These are phyloP conservation scores for Diplodia corticola DNA, from an alignment of 2,329 filamentous ascomycete species.

Conservation along the genomic window DNA sequence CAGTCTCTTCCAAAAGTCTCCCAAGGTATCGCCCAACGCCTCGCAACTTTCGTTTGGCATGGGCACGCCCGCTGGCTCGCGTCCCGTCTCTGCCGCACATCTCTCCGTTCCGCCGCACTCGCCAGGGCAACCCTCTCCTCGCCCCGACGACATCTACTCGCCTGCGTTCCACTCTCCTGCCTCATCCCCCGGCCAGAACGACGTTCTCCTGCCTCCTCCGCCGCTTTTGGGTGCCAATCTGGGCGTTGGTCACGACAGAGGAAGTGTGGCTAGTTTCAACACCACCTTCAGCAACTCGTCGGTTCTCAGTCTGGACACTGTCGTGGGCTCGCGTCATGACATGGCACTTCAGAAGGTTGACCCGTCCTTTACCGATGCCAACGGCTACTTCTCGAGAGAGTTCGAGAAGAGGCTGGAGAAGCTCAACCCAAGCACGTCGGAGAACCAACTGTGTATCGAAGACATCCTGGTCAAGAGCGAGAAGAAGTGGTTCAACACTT, in stretches of 20 bases:
- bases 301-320: conserved; percentile 54
- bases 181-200: conserved; percentile 6
- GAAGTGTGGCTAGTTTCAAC: conserved; percentile 2
- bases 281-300: conserved; percentile 26
- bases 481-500: conserved; percentile 61
- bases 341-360: conserved; percentile 66
- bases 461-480: conserved; percentile 65
- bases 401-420: conserved; percentile 60
- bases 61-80: conserved; percentile 25
- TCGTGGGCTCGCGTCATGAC: conserved; percentile 52
- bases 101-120: conserved; percentile 2
- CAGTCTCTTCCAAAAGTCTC: conserved; percentile 5
- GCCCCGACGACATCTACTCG: conserved; percentile 15
- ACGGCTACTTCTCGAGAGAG: conserved; percentile 58
- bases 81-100: conserved; percentile 5
- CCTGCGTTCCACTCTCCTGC: not conserved
- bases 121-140: not conserved
- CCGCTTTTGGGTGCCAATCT: conserved; percentile 9
- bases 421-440: conserved; percentile 47
- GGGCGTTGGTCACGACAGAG: not conserved
- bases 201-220: not conserved
- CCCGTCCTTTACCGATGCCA: conserved; percentile 66
- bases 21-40: conserved; percentile 5
- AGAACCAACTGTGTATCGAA: conserved; percentile 59
- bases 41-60: conserved; percentile 2